Base-by-base conservation (phyloP, 176 grass and related monocot species). In the Urochloa ruziziensis region DNA sequence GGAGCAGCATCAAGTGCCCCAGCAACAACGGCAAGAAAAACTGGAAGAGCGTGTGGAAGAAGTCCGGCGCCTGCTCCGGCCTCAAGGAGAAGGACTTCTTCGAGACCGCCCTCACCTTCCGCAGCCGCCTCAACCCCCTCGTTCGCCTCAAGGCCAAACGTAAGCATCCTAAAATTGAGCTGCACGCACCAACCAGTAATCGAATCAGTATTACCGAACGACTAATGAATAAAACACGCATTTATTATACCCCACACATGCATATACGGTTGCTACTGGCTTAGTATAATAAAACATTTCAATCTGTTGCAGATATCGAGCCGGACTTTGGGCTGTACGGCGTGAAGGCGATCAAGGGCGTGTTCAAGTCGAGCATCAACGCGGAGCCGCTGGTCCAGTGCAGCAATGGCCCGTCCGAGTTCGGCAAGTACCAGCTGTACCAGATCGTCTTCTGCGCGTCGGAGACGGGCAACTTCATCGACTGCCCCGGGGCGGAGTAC, bases 1-100 rank as follows among this genome's bases (percentile, higher is more conserved):
- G 85, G 89, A 84, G 69, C 69, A 91, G 51, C 81, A 79, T 91
- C 68, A 87, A 28, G 70, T 91, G 89, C 62, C 89, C 85, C n/a
- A 81, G 70, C 70, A 84, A 62, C 85, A 49, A 72, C 33, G 76
- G 76, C 2, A 10, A 16, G 69, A 36, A 0, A 5, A 19, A 33
- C 69, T 91, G 89, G 89, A 87, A 82, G 81, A 81, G 16, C n/a
- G 35, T 62, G 12, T 91, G 89, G 89, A 76, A 84, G 81, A 84
- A 27, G 4, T 46, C 57, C 62, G 89, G 89, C 33, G 81, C 44
- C 68, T 91, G 89, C 85, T 87, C 89, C 33, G 53, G 76, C 53
- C 34, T 84, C 17, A 4, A 32, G 5, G 70, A 87, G 81, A 37
- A 14, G 1, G 42, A 7, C 9, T 91, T 81, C 85, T 91, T 91